phyloP scores from a whole-genome alignment of 495 filamentous ascomycete genomes.

The Pseudotulostoma volvatum region DNA sequence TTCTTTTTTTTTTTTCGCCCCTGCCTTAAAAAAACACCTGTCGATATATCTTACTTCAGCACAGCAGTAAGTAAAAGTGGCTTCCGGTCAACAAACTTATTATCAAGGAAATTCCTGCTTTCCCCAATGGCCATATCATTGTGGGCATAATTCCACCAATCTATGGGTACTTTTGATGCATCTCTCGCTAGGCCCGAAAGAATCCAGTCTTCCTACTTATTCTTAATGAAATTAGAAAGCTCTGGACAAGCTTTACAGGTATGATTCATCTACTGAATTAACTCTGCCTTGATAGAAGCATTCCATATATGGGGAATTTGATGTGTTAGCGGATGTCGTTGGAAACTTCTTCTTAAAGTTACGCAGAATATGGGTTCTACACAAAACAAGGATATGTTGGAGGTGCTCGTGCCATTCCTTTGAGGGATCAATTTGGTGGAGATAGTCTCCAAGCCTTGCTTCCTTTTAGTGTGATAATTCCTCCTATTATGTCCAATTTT shows the following conservation, averaged over 20 bases:
- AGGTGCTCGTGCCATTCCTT: conserved; percentile 1
- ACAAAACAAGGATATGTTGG: conserved; percentile 1
- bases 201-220: too few species aligned
- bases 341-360: conserved; percentile 3
- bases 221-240: conserved; percentile 3
- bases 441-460: not conserved
- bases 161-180: not conserved
- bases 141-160: not conserved
- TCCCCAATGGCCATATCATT: not conserved
- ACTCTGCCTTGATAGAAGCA: not conserved
- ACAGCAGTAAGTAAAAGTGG: not conserved
- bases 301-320: not conserved
- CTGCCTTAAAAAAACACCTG: too few species aligned
- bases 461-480: not conserved
- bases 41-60: too few species aligned
- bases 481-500: too few species aligned
- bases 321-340: not conserved
- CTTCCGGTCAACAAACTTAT: not conserved
- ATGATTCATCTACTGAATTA: not conserved
- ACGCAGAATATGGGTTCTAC: not conserved
- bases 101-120: not conserved
- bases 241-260: not conserved
- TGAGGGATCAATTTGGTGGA: not conserved
- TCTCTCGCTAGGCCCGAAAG: too few species aligned
- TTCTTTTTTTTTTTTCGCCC: too few species aligned